Base-by-base conservation (phyloP, 2,329 filamentous ascomycete species). In the Ophiostoma novo-ulmi region DNA sequence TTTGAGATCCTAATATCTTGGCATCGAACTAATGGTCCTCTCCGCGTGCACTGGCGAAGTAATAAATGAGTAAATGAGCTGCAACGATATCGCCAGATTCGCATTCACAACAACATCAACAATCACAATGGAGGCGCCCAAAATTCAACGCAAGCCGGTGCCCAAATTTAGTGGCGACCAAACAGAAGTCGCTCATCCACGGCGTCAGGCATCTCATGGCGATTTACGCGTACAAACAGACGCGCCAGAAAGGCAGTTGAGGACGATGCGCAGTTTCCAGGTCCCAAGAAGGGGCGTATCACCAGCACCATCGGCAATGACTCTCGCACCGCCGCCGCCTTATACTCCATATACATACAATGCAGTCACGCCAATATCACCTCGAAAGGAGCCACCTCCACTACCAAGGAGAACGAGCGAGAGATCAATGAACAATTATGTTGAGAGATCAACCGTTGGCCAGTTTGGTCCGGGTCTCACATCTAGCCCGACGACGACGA, bases 131-230 rank as follows among this genome's bases (percentile, higher is more conserved):
- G 35, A 65, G 36, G 35, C 35, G 1, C 63, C 35, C 8, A 65
- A 22, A 36, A 65, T 65, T 39, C n/a, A 65, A 36, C 63, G 63
- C 63, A 65, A 65, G 63, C 63, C 35, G 63, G 63, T 65, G 20
- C 36, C 36, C 11, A 39, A 22, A 36, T n/a, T 14, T 20, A 39
- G n/a, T 13, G 35, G 20, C 35, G 20, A n/a, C 36, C 8, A 39
- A 10, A 20, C 61, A 64, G 35, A n/a, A 3, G 63, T 20, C 17
- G 22, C 14, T 4, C 17, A 26, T 11, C 58, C 58, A 26, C 58
- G 58, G 13, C 58, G 58, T 6, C 58, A 63, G 5, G 26, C 58
- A 2, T 63, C 58, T 31, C 58, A 63, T 63, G 58, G 58, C 58
- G 58, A 26, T 7, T 35, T 63, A 26, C 58, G 58, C 26, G 26